phyloP scores from a whole-genome alignment of 768 basidiomycete genomes.

The Hygrophoropsis aurantiaca region DNA sequence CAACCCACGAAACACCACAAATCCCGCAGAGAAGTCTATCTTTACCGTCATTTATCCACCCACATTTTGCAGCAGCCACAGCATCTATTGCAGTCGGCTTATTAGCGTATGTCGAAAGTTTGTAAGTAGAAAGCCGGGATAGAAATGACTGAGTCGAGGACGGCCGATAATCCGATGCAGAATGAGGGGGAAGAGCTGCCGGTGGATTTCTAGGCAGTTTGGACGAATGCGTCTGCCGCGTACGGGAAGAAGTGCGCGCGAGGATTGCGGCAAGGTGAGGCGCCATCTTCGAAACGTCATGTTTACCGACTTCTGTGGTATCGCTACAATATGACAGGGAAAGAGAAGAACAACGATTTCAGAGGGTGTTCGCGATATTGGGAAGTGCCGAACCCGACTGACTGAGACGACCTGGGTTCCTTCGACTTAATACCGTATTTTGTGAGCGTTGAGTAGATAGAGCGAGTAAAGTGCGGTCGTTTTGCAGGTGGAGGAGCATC shows the following conservation, averaged over 20 bases:
- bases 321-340: conserved; percentile 5
- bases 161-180: conserved; percentile 67
- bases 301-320: conserved; percentile 2
- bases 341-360: conserved; percentile 6
- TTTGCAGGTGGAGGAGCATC: conserved; percentile 44
- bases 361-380: not conserved
- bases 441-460: conserved; percentile 74
- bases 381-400: conserved; percentile 16
- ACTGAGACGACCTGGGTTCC: conserved; percentile 34
- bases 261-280: conserved; percentile 75
- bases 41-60: conserved; percentile 83
- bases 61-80: conserved; percentile 78
- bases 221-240: conserved; percentile 50
- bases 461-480: conserved; percentile 53
- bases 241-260: conserved; percentile 58
- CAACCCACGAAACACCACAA: conserved; percentile 73
- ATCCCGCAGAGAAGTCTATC: conserved; percentile 74
- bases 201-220: conserved; percentile 33
- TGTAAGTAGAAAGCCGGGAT: conserved; percentile 72
- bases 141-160: conserved; percentile 76
- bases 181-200: conserved; percentile 20
- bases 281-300: conserved; percentile 51
- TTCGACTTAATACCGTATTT: conserved; percentile 72
- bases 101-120: conserved; percentile 76
- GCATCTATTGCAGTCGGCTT: conserved; percentile 75